Evolutionary conservation across 768 basidiomycete genomes (phyloP).

Genomic region (Pholiota microspora): DNA sequence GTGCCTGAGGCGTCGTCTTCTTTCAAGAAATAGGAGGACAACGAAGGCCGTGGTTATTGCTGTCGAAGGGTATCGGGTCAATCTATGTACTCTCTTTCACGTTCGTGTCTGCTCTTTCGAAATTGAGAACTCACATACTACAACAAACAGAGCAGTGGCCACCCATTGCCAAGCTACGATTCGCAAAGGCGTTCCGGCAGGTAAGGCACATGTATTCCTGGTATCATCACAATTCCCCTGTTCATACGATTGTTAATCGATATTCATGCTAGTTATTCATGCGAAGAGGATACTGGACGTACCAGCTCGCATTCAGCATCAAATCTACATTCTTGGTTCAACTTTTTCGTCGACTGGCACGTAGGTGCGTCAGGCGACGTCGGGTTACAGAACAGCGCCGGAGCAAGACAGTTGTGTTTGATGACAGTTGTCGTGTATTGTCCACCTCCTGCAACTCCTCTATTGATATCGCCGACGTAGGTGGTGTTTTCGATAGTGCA

Average conservation of each 20-base stretch:
- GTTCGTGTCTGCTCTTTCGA: background rate
- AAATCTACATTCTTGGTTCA: slow-evolving; percentile 41
- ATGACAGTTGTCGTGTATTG: slow-evolving; percentile 50
- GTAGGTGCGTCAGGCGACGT: slow-evolving; percentile 20
- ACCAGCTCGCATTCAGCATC: slow-evolving; percentile 57
- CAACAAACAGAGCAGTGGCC: slow-evolving; percentile 33
- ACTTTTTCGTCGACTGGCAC: slow-evolving; percentile 42
- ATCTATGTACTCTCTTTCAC: background rate
- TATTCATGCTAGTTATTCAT: background rate
- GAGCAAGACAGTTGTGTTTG: slow-evolving; percentile 56
- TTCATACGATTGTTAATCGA: background rate
- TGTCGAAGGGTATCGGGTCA: slow-evolving; percentile 11
- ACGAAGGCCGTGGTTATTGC: slow-evolving; percentile 36
- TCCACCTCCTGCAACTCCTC: slow-evolving; percentile 33
- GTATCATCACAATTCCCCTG: background rate
- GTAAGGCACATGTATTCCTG: slow-evolving; percentile 7
- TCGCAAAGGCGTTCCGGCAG: slow-evolving; percentile 28
- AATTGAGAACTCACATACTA: slow-evolving; percentile 31
- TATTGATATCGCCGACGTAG: slow-evolving; percentile 39
- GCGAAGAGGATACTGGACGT: slow-evolving; percentile 10
- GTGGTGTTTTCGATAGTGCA: slow-evolving; percentile 40
- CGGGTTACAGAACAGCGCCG: slow-evolving; percentile 54
- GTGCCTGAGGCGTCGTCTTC: slow-evolving; percentile 33
- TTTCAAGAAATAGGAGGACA: slow-evolving; percentile 39
- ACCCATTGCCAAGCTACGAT: slow-evolving; percentile 45